Conservation (phyloP, 176 grass and related monocot genomes). For the Bonia amplexicaulis region DNA sequence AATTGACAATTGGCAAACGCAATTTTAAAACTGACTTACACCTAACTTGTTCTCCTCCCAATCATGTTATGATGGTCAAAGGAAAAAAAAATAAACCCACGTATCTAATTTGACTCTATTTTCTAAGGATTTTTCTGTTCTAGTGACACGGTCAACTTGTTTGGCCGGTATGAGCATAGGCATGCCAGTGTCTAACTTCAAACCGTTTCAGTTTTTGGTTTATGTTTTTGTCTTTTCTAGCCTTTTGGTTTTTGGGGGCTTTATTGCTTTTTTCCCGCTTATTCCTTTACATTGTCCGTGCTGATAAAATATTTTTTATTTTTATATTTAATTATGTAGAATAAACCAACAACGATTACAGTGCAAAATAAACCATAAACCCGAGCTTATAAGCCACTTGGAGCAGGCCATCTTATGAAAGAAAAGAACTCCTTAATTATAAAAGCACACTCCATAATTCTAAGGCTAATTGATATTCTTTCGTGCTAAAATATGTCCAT, state of each 20-base stretch:
- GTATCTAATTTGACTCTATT: neutral
- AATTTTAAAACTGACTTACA: slow-evolving; percentile 4
- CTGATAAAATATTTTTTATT: too few species aligned
- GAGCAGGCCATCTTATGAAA: neutral
- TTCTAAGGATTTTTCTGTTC: neutral
- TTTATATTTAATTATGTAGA: too few species aligned
- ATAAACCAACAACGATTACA: too few species aligned
- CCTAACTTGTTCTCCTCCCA: neutral
- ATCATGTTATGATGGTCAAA: slow-evolving; percentile 22
- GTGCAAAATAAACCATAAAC: too few species aligned
- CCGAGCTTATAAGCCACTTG: too few species aligned
- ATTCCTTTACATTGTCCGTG: too few species aligned
- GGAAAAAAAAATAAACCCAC: slow-evolving; percentile 10
- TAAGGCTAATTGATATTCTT: neutral
- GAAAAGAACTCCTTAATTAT: neutral
- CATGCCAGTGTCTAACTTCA: too few species aligned
- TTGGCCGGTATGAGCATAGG: neutral
- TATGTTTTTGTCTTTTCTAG: too few species aligned
- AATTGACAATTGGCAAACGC: slow-evolving; percentile 25
- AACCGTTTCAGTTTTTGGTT: too few species aligned
- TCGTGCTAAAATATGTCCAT: neutral
- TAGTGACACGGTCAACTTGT: neutral
- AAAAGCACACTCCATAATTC: neutral
- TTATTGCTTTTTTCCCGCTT: too few species aligned
- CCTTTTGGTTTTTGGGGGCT: too few species aligned